Conservation (phyloP, 495 filamentous ascomycete genomes). For the Tuber aestivum region DNA sequence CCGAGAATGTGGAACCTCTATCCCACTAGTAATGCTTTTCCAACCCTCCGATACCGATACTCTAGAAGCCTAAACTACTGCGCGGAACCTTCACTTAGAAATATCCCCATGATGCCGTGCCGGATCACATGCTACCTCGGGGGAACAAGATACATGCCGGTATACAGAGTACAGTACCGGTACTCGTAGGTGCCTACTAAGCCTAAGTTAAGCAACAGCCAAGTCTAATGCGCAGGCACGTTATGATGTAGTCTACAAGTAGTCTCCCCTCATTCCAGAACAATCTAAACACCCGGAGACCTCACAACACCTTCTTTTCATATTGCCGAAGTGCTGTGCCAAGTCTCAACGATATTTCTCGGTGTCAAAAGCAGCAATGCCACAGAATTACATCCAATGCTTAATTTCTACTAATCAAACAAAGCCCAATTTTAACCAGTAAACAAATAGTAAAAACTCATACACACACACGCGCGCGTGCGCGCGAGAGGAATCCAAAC, state of each 20-base stretch:
- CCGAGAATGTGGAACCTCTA: neutral
- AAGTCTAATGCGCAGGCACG: neutral
- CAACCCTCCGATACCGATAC: neutral
- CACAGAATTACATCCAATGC: neutral
- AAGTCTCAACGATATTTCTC: neutral
- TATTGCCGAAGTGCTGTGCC: neutral
- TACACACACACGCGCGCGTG: no score
- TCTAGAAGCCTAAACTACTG: neutral
- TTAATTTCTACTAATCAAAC: conserved; percentile 8
- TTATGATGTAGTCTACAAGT: neutral
- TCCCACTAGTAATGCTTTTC: neutral
- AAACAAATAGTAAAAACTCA: neutral
- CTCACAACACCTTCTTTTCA: neutral
- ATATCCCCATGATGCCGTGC: no score
- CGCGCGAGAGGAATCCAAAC: neutral
- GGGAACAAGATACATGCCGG: neutral
- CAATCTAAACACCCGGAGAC: neutral
- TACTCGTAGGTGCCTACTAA: neutral
- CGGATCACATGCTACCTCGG: neutral
- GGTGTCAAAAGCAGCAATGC: neutral
- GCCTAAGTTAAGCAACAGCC: neutral
- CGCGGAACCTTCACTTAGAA: neutral
- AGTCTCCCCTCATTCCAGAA: neutral
- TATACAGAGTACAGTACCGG: no score
- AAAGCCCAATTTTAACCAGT: neutral